Conservation (phyloP, 2,329 filamentous ascomycete genomes). For the Apiospora pterosperma region DNA sequence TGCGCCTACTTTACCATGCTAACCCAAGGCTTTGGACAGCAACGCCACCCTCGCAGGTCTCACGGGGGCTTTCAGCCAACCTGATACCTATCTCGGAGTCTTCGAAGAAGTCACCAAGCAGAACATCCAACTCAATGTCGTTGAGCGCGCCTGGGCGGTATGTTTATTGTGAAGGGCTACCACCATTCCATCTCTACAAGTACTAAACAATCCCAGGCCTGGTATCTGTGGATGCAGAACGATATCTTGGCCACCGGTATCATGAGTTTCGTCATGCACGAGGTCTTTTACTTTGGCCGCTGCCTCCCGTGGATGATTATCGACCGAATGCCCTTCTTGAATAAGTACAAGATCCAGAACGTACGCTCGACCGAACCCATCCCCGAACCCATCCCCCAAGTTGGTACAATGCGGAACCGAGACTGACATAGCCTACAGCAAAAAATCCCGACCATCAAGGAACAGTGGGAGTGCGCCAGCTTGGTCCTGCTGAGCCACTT, state of each 20-base stretch:
- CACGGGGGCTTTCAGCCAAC: conserved; percentile 41
- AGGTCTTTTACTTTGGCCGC: conserved; percentile 90
- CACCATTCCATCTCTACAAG: background rate
- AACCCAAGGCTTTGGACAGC: conserved; percentile 26
- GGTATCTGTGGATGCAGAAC: conserved; percentile 98
- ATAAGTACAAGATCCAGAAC: conserved; percentile 91
- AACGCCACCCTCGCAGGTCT: conserved; percentile 47
- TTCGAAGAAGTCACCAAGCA: conserved; percentile 63
- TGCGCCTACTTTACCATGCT: background rate
- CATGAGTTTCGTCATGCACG: conserved; percentile 96
- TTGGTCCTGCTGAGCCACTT: conserved; percentile 94
- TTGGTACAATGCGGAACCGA: background rate
- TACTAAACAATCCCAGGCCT: conserved; percentile 50
- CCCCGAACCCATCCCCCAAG: background rate
- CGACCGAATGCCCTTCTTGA: conserved; percentile 82
- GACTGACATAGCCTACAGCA: conserved; percentile 33
- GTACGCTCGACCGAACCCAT: conserved; percentile 39
- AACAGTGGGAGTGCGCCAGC: conserved; percentile 92
- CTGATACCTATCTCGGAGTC: conserved; percentile 52
- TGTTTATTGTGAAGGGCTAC: conserved; percentile 28
- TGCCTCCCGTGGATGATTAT: conserved; percentile 89
- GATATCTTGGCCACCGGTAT: conserved; percentile 95
- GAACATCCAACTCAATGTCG: conserved; percentile 83
- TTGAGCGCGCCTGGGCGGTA: conserved; percentile 86
- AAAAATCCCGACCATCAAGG: conserved; percentile 88